Percentiles rank a stretch among this genome's conserved stretches.
phyloP scores from a whole-genome alignment of 257 asterid species.

The Solanum clarkiae region DNA sequence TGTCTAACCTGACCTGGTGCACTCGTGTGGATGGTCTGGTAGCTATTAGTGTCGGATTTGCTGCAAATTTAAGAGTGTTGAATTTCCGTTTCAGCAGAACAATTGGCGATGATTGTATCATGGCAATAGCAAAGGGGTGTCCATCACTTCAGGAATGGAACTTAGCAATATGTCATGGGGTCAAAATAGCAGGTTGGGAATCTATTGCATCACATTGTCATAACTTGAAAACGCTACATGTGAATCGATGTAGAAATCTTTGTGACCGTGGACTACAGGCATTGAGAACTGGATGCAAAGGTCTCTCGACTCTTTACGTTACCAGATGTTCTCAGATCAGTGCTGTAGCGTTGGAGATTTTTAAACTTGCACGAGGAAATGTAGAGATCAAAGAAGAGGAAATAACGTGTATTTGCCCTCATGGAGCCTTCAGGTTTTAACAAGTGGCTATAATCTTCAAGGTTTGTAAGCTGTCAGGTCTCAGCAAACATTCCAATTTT shows the following conservation, averaged over 20 bases:
- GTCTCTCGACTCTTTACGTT: constrained; percentile 26
- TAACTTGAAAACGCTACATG: constrained; percentile 46
- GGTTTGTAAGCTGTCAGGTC: neutral
- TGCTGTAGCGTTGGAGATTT: constrained; percentile 26
- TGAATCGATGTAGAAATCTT: constrained; percentile 50
- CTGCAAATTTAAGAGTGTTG: constrained; percentile 34
- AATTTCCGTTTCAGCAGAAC: constrained; percentile 52
- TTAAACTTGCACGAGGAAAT: constrained; percentile 33
- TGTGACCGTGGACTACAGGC: constrained; percentile 48
- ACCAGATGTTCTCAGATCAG: constrained; percentile 27
- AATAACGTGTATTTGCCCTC: constrained; percentile 38
- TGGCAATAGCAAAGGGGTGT: constrained; percentile 41
- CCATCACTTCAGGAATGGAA: constrained; percentile 59
- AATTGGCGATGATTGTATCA: constrained; percentile 34
- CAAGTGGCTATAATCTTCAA: neutral
- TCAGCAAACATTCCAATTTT: neutral
- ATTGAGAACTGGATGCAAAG: constrained; percentile 41
- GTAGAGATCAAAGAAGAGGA: constrained; percentile 44
- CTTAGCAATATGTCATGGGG: constrained; percentile 54
- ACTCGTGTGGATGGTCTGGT: constrained; percentile 27
- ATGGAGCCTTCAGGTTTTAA: constrained; percentile 17
- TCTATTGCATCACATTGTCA: constrained; percentile 37
- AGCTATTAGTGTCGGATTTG: constrained; percentile 17
- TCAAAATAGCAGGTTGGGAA: constrained; percentile 39
- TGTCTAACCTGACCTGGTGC: constrained; percentile 41